Evolutionary conservation across 768 basidiomycete genomes (phyloP).

Genomic region (Rhizopogon sp.): DNA sequence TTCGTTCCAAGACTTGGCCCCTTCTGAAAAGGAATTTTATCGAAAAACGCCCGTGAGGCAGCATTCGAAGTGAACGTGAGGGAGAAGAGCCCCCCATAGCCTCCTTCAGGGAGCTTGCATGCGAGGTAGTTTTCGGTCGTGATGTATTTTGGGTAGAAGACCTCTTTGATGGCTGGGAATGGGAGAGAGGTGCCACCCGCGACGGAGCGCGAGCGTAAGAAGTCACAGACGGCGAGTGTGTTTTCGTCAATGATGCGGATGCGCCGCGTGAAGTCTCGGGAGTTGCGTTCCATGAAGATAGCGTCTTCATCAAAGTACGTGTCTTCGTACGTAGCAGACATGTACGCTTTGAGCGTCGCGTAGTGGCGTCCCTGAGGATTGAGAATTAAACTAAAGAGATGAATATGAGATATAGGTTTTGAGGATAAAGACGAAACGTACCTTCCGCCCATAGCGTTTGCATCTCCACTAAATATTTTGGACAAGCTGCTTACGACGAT

Average conservation of each 20-base stretch:
- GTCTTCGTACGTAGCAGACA: constrained; percentile 70
- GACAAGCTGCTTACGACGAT: constrained; percentile 88
- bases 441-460: constrained; percentile 98
- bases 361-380: constrained; percentile 79
- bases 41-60: constrained; percentile 79
- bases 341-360: constrained; percentile 51
- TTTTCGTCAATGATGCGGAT: constrained; percentile 76
- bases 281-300: constrained; percentile 97
- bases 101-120: constrained; percentile 53
- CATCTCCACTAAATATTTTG: constrained; percentile 92
- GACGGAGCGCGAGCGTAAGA: constrained; percentile 57
- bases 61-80: constrained; percentile 69
- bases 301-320: constrained; percentile 88
- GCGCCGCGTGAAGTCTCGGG: constrained; percentile 82
- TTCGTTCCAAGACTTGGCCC: constrained; percentile 93
- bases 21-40: constrained; percentile 77
- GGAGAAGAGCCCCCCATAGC: constrained; percentile 86
- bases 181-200: constrained; percentile 26
- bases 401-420: background rate
- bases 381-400: constrained; percentile 63
- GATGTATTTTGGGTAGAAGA: constrained; percentile 86
- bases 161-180: constrained; percentile 61
- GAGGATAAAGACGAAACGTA: constrained; percentile 30
- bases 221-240: constrained; percentile 76
- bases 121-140: constrained; percentile 67